phyloP scores from a whole-genome alignment of 495 filamentous ascomycete species.

The Daldinia concentrica region DNA sequence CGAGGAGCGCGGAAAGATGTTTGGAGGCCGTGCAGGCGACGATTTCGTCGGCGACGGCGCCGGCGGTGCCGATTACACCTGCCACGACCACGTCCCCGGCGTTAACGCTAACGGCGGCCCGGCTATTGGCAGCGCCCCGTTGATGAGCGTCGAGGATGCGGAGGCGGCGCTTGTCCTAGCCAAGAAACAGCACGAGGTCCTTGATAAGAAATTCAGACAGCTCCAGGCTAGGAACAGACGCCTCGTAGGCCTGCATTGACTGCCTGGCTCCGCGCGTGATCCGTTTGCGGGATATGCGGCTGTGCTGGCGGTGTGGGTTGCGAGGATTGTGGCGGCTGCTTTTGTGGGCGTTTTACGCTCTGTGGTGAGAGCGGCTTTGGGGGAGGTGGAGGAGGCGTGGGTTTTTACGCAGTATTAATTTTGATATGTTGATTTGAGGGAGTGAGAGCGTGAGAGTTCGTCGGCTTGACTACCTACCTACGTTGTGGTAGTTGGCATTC shows the following conservation, averaged over 20 bases:
- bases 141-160: slow-evolving; percentile 67
- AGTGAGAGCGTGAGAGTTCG: neutral
- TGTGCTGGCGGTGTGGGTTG: slow-evolving; percentile 28
- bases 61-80: slow-evolving; percentile 24
- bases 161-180: slow-evolving; percentile 64
- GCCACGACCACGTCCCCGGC: slow-evolving; percentile 22
- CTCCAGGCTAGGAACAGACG: slow-evolving; percentile 69
- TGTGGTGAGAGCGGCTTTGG: neutral
- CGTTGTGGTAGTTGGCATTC: neutral
- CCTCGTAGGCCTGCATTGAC: slow-evolving; percentile 48
- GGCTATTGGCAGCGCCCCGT: slow-evolving; percentile 57
- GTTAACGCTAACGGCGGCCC: slow-evolving; percentile 33
- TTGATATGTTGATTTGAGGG: neutral
- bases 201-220: slow-evolving; percentile 72
- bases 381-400: neutral
- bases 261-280: slow-evolving; percentile 24
- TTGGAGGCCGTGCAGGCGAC: slow-evolving; percentile 36
- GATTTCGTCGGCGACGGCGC: slow-evolving; percentile 24
- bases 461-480: neutral
- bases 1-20: slow-evolving; percentile 42
- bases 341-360: slow-evolving; percentile 3
- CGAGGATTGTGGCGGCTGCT: slow-evolving; percentile 1
- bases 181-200: slow-evolving; percentile 72
- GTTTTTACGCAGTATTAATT: slow-evolving; percentile 6
- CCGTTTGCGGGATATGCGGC: neutral